These are phyloP conservation scores for Didymellaceae sp. DNA, from an alignment of 2,329 filamentous ascomycete genomes.

Conservation along the genomic window DNA sequence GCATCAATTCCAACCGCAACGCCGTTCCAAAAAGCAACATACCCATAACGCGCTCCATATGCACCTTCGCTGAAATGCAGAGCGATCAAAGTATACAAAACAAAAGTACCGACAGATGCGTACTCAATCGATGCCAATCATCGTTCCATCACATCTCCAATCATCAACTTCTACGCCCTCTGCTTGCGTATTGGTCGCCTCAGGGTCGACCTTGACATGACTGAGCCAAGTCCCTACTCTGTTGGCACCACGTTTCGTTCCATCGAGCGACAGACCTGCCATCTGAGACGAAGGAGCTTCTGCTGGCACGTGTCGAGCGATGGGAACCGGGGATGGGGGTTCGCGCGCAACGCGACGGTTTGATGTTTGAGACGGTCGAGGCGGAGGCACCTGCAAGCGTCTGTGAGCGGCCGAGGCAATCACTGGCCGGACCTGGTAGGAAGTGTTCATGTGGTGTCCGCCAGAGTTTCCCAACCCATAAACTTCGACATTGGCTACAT, in stretches of 20 bases:
- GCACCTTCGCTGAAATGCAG: constrained; percentile 16
- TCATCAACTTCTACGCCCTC: constrained; percentile 45
- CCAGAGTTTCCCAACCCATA: constrained; percentile 61
- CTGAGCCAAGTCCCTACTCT: constrained; percentile 49
- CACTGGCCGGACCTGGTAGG: constrained; percentile 43
- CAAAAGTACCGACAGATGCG: constrained; percentile 12
- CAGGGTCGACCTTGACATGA: constrained; percentile 45
- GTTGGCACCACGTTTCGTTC: constrained; percentile 44
- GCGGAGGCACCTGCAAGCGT: constrained; percentile 31
- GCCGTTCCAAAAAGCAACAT: constrained; percentile 5
- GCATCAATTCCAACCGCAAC: background rate
- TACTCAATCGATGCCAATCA: constrained; percentile 45
- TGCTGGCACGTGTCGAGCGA: constrained; percentile 21
- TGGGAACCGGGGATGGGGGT: constrained; percentile 18
- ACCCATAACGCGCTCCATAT: constrained; percentile 13
- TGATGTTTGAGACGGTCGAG: constrained; percentile 31
- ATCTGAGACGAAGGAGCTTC: constrained; percentile 40
- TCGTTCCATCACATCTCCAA: constrained; percentile 44
- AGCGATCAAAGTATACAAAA: constrained; percentile 13
- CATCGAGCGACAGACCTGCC: constrained; percentile 48
- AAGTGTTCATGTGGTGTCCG: constrained; percentile 67
- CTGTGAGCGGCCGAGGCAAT: constrained; percentile 38
- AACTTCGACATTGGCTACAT: constrained; percentile 46
- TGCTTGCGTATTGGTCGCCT: constrained; percentile 44
- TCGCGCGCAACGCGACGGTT: constrained; percentile 35